Evolutionary conservation across 2,329 filamentous ascomycete species (phyloP), one percentile per base, ranked within the genome.

Genomic region (Shiraia sp.): DNA sequence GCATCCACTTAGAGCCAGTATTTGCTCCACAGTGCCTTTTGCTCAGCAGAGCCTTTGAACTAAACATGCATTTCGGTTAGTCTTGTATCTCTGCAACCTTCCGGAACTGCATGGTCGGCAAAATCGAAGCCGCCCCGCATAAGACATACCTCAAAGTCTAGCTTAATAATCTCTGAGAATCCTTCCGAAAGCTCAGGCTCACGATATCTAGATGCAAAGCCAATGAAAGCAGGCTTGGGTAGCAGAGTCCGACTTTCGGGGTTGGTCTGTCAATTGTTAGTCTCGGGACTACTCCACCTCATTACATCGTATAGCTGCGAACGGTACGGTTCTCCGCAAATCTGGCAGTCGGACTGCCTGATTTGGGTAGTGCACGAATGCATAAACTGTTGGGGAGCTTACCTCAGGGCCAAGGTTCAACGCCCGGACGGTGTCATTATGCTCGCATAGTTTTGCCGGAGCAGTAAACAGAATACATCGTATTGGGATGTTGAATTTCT

Each of bases 381-480:
- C 30, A 36, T 45, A 30, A 29, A n/a, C n/a, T 55, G 51, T 57
- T 51, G 47, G 25, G 49, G 53, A 51, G 62, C 66, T 59, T 64
- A 68, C 64, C 36, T 62, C 57, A 24, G 54, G 53, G 22, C 60
- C 65, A 47, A 54, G 37, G 46, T 66, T 80, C 53, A 91, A 74
- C 2, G 90, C 82, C 46, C 93, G 81, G 34, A 95, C 88, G 1
- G 81, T 82, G 63, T 95, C 88, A 63, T 99, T 99, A 72, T 99
- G 93, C 65, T 90, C 83, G 67, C 81, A 83, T 7, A 96, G 66
- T 30, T 80, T 77, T 17, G 83, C 69, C 1, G 84, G 76, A 10
- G 90, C 86, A 36, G 85, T 87, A 73, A 99, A 93, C 69, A 87
- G 86, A 8, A 97, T 77, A 62, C 92, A 95, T 32, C 92, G 86